phyloP scores from a whole-genome alignment of 2,329 filamentous ascomycete genomes.

The Lizonia empirigonia region DNA sequence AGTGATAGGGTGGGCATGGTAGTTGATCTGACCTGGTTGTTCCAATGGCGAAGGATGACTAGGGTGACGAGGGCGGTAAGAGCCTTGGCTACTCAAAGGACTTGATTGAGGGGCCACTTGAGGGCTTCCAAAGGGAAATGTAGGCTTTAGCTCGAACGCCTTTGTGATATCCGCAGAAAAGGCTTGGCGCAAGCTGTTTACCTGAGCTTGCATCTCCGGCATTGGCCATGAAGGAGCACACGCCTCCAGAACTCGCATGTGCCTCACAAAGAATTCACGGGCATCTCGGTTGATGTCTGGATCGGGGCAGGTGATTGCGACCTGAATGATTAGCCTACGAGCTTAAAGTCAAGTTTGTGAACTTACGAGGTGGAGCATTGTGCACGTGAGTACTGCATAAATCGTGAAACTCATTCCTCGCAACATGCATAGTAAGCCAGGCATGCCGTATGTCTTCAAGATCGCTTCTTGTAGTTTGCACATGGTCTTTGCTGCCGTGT shows the following conservation, averaged over 20 bases:
- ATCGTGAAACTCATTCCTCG: slow-evolving; percentile 93
- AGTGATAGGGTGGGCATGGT: slow-evolving; percentile 71
- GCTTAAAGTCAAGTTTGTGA: background rate
- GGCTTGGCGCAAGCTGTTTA: slow-evolving; percentile 85
- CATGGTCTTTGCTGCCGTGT: slow-evolving; percentile 80
- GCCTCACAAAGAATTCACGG: slow-evolving; percentile 84
- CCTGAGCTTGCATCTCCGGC: slow-evolving; percentile 87
- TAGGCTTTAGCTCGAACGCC: slow-evolving; percentile 86
- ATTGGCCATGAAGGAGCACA: slow-evolving; percentile 84
- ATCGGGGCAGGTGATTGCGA: slow-evolving; percentile 91
- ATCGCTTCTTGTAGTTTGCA: slow-evolving; percentile 88
- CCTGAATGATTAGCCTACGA: slow-evolving; percentile 57
- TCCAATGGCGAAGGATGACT: slow-evolving; percentile 57
- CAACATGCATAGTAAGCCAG: slow-evolving; percentile 87
- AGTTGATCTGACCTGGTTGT: slow-evolving; percentile 66
- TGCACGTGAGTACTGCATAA: slow-evolving; percentile 89
- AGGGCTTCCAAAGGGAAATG: slow-evolving; percentile 85
- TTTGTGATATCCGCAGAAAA: slow-evolving; percentile 86
- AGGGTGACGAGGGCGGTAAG: slow-evolving; percentile 58
- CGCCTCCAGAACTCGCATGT: slow-evolving; percentile 91
- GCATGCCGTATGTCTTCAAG: slow-evolving; percentile 74
- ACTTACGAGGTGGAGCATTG: slow-evolving; percentile 89
- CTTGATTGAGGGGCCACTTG: slow-evolving; percentile 65
- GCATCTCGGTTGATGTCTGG: slow-evolving; percentile 85
- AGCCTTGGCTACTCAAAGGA: slow-evolving; percentile 61